Evolutionary conservation across 768 basidiomycete species (phyloP).

Genomic region (Podaxis carcinomalis): DNA sequence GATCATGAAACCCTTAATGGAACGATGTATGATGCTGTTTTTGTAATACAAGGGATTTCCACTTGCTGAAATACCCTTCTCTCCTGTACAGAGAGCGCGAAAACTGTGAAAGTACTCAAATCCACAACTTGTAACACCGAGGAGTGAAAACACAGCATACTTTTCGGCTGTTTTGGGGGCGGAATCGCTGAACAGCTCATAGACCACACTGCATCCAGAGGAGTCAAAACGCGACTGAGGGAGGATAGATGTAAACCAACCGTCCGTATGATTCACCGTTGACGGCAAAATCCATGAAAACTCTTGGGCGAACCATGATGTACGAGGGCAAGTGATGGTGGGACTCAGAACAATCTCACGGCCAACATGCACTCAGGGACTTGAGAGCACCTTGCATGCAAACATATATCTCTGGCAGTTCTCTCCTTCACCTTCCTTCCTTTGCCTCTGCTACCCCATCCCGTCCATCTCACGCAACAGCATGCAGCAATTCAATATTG

Average conservation of each 20-base stretch:
- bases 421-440: background rate
- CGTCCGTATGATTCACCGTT: slow-evolving; percentile 50
- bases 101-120: slow-evolving; percentile 53
- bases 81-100: slow-evolving; percentile 81
- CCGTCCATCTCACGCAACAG: background rate
- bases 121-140: slow-evolving; percentile 1
- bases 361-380: slow-evolving; percentile 3
- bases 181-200: slow-evolving; percentile 71
- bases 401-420: background rate
- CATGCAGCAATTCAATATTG: slow-evolving; percentile 73
- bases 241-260: slow-evolving; percentile 25
- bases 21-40: slow-evolving; percentile 71
- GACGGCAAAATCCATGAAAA: slow-evolving; percentile 65
- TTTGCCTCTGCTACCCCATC: background rate
- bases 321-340: slow-evolving; percentile 3
- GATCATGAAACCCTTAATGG: slow-evolving; percentile 77
- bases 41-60: slow-evolving; percentile 82
- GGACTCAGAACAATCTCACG: slow-evolving; percentile 7
- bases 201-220: slow-evolving; percentile 46
- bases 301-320: slow-evolving; percentile 52
- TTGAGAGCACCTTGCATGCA: background rate
- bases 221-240: slow-evolving; percentile 3
- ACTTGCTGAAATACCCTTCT: slow-evolving; percentile 67
- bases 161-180: slow-evolving; percentile 80
- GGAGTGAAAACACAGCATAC: slow-evolving; percentile 33